A percentile compares a stretch with the other conserved stretches of the same genome.
phyloP scores from a whole-genome alignment of 306 rosid genomes.

The Vigna mungo region DNA sequence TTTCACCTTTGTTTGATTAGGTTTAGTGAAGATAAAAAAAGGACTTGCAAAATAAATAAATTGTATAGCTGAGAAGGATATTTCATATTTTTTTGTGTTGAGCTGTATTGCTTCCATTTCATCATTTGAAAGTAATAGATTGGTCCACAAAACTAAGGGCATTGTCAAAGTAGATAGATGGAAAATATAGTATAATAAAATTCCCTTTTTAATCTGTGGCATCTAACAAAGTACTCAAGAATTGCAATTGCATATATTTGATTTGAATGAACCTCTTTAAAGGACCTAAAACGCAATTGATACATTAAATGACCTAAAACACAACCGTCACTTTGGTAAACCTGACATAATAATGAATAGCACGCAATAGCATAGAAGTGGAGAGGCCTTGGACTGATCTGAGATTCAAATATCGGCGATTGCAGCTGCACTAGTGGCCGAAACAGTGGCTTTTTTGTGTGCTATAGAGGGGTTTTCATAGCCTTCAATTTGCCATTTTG shows the following conservation, averaged over 20 bases:
- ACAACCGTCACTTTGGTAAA: neutral
- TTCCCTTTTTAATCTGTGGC: neutral
- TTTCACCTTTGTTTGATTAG: slow-evolving; percentile 15
- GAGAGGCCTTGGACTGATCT: neutral
- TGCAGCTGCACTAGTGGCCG: neutral
- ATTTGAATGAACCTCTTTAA: slow-evolving; percentile 15
- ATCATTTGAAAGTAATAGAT: neutral
- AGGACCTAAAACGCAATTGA: neutral
- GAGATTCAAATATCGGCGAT: neutral
- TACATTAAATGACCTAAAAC: neutral
- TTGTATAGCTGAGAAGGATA: slow-evolving; percentile 28
- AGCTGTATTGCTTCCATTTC: neutral
- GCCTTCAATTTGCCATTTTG: neutral
- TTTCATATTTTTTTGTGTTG: slow-evolving; percentile 15
- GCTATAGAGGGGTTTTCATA: neutral
- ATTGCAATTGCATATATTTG: neutral
- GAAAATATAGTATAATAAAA: neutral
- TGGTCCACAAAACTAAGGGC: neutral
- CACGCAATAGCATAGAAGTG: neutral
- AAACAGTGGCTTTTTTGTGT: neutral
- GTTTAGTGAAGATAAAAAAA: neutral
- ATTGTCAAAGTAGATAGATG: neutral
- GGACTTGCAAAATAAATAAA: neutral
- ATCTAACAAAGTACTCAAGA: slow-evolving; percentile 22
- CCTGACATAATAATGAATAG: neutral